phyloP scores from a whole-genome alignment of 148 eudicot genomes.

The Rhododendron ovatum region DNA sequence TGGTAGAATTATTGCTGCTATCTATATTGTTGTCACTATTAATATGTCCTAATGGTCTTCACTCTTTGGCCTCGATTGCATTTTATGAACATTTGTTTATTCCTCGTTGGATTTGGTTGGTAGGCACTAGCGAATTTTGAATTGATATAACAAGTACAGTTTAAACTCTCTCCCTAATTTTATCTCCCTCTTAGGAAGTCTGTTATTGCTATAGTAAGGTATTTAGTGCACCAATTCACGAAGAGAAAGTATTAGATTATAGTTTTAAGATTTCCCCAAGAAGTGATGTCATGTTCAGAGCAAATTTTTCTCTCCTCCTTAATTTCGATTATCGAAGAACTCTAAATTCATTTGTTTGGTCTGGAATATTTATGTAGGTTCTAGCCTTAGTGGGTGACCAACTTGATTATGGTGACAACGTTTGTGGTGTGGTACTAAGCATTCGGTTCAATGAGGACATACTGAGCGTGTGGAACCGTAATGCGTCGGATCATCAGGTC shows the following conservation, averaged over 20 bases:
- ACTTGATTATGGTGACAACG: constrained; percentile 78
- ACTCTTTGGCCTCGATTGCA: not conserved
- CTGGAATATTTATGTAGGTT: constrained; percentile 38
- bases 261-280: not conserved
- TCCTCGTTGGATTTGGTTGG: not conserved
- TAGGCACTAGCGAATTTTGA: not conserved
- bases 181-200: not conserved
- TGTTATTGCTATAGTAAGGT: not conserved
- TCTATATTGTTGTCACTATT: not conserved
- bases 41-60: not conserved
- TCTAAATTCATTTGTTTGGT: not conserved
- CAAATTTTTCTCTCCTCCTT: not conserved
- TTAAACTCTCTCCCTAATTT: not conserved
- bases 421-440: constrained; percentile 91
- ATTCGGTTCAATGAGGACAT: constrained; percentile 87
- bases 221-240: not conserved
- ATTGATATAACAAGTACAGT: not conserved
- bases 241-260: not conserved
- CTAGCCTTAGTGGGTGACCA: constrained; percentile 89
- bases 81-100: not conserved
- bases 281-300: not conserved
- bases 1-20: not conserved
- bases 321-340: not conserved
- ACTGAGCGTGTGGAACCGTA: constrained; percentile 90
- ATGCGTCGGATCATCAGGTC: constrained; percentile 92